These are phyloP conservation scores for Liriodendron chinense DNA, from an alignment of 164 flowering plant genomes.

Conservation along the genomic window DNA sequence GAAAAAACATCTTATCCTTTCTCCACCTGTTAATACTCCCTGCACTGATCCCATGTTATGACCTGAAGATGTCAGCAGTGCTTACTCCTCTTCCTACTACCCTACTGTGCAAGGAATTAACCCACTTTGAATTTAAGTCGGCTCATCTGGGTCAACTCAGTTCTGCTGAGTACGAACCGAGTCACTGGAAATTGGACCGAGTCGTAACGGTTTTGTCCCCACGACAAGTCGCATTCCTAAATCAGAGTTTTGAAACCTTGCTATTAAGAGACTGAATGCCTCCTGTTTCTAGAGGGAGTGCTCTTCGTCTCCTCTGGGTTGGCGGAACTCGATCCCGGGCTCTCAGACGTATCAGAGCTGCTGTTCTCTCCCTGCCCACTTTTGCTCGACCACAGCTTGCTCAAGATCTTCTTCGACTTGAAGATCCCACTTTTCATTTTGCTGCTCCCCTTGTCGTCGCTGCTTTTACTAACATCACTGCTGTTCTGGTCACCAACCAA, in stretches of 20 bases:
- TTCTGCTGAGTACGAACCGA: neutral
- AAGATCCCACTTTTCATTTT: constrained; percentile 46
- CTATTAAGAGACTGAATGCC: constrained; percentile 53
- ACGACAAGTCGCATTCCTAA: neutral
- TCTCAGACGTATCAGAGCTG: constrained; percentile 66
- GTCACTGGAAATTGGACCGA: neutral
- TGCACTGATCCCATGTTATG: constrained; percentile 6
- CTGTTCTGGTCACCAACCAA: constrained; percentile 30
- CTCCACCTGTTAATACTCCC: neutral
- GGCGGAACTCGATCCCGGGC: constrained; percentile 49
- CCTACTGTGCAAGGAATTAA: neutral
- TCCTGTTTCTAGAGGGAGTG: constrained; percentile 51
- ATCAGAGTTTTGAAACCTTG: neutral
- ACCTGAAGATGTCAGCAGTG: constrained; percentile 26
- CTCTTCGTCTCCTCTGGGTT: constrained; percentile 50
- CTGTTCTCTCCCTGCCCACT: constrained; percentile 45
- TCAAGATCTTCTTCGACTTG: constrained; percentile 53
- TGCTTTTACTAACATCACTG: constrained; percentile 18
- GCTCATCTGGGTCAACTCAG: neutral
- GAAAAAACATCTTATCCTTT: neutral
- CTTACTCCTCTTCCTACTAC: constrained; percentile 12
- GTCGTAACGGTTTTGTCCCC: neutral
- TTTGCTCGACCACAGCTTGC: constrained; percentile 55
- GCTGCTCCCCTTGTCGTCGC: constrained; percentile 38
- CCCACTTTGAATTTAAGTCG: neutral